These are phyloP conservation scores for Colletotrichum tofieldiae DNA, from an alignment of 2,329 filamentous ascomycete genomes.

Conservation along the genomic window DNA sequence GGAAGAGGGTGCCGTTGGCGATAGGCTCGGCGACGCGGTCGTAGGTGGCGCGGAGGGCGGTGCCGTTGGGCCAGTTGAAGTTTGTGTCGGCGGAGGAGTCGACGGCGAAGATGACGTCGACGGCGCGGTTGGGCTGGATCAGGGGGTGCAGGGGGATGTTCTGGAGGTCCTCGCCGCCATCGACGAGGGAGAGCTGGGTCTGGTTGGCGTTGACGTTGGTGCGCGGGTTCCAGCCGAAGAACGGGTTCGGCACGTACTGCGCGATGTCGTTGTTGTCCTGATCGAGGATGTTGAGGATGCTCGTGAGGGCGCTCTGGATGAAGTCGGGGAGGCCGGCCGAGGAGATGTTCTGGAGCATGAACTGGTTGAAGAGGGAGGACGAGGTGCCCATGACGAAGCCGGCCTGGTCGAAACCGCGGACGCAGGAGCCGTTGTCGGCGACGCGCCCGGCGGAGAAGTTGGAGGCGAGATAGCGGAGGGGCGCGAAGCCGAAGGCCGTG, in stretches of 20 bases:
- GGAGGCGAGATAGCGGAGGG: constrained; percentile 73
- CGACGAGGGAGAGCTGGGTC: constrained; percentile 78
- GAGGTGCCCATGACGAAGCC: constrained; percentile 89
- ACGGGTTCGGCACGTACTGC: constrained; percentile 75
- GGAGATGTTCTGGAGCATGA: constrained; percentile 74
- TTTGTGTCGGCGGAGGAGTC: constrained; percentile 76
- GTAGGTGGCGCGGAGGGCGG: constrained; percentile 71
- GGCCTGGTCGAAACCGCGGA: constrained; percentile 81
- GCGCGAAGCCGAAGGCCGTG: constrained; percentile 72
- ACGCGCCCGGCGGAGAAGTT: constrained; percentile 67
- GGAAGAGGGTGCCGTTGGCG: constrained; percentile 71
- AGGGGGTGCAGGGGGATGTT: constrained; percentile 84
- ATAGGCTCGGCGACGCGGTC: constrained; percentile 65
- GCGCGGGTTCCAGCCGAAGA: constrained; percentile 62
- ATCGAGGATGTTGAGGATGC: constrained; percentile 71
- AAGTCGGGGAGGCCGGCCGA: constrained; percentile 48
- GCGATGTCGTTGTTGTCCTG: constrained; percentile 81
- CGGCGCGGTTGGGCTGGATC: constrained; percentile 66
- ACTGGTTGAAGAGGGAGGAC: constrained; percentile 84
- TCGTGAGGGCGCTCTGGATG: constrained; percentile 61
- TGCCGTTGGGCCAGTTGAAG: constrained; percentile 73
- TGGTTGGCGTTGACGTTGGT: constrained; percentile 60
- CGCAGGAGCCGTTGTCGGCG: constrained; percentile 61
- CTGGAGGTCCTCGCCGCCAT: constrained; percentile 85
- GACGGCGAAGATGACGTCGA: constrained; percentile 76